Base-by-base conservation (phyloP, 345 rosid genomes). In the Linum usitatissimum region DNA sequence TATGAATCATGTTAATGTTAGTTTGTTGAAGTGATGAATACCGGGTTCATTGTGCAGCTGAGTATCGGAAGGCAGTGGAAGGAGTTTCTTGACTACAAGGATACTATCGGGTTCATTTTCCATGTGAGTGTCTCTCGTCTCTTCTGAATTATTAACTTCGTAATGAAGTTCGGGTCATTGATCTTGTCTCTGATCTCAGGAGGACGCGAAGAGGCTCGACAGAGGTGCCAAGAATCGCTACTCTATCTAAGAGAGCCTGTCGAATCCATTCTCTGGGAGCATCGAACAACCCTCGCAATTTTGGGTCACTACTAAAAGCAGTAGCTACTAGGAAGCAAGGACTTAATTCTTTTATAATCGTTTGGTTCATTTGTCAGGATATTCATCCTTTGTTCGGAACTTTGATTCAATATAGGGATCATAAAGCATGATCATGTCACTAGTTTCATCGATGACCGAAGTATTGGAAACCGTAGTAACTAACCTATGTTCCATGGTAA, bases 21-120 rank as follows among this genome's bases (percentile, higher is more conserved):
- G 28, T 23, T 23, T 23, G 28, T 23, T 23, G 28, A 23, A 23
- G 28, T 23, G 28, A 23, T 23, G 28, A 23, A 23, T 23, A 23
- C 2, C 28, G 28, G 28, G 28, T 23, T 34, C 8, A 14, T 30
- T 45, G 55, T 61, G 55, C 84, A 93, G 97, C 36, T 82, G 55
- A 93, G 92, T 83, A 87, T 90, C 59, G 99, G 92, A 64, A 88
- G 77, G 59, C 97, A 87, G 67, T 86, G 92, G 99, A 90, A 87
- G 77, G 96, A 87, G 71, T 60, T 87, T 18, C 82, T 93, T 14
- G 95, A 87, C 69, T 80, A 74, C 77, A 83, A 84, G 38, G 92
- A 71, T 7, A 68, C 63, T 64, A 86, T 90, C 0, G 97, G 97
- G 53, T 93, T 87, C 79, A 83, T 90, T 48, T 73, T 84, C 71